Percentiles rank a stretch among this genome's conserved stretches.
These are phyloP conservation scores for Apiotrichum montevideense DNA, from an alignment of 1,284 basidiomycete species.

Conservation along the genomic window DNA sequence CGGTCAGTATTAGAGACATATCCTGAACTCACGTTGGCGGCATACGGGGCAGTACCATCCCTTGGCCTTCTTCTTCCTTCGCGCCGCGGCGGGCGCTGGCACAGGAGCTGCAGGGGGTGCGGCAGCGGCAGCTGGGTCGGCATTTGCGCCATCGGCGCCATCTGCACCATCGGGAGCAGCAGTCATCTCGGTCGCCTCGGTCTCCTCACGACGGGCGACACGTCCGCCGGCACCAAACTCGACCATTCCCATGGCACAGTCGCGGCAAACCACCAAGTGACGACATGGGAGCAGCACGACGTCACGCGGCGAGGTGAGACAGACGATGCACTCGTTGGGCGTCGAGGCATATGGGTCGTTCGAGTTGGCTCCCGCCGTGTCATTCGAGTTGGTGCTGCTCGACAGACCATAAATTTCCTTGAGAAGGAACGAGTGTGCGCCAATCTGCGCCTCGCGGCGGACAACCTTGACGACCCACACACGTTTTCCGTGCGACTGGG, in stretches of 20 bases:
- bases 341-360: conserved; percentile 60
- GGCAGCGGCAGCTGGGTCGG: conserved; percentile 12
- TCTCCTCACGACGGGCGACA: conserved; percentile 32
- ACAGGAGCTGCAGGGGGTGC: conserved; percentile 31
- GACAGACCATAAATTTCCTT: conserved; percentile 86
- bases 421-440: conserved; percentile 79
- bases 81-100: conserved; percentile 32
- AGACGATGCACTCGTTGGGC: conserved; percentile 79
- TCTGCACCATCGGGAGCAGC: conserved; percentile 1
- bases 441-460: conserved; percentile 74
- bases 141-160: conserved; percentile 16
- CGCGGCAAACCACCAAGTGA: conserved; percentile 83
- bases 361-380: conserved; percentile 51
- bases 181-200: conserved; percentile 15
- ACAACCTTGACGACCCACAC: conserved; percentile 81
- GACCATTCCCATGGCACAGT: conserved; percentile 88
- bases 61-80: conserved; percentile 82
- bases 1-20: not conserved
- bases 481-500: conserved; percentile 48
- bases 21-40: conserved; percentile 62
- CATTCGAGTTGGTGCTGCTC: conserved; percentile 44
- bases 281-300: conserved; percentile 83
- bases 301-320: conserved; percentile 74
- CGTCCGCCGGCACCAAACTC: conserved; percentile 86
- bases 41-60: conserved; percentile 93